Percentiles rank a stretch among this genome's conserved stretches.
These are phyloP conservation scores for Filosporella fistucella DNA, from an alignment of 495 filamentous ascomycete species.

Conservation along the genomic window DNA sequence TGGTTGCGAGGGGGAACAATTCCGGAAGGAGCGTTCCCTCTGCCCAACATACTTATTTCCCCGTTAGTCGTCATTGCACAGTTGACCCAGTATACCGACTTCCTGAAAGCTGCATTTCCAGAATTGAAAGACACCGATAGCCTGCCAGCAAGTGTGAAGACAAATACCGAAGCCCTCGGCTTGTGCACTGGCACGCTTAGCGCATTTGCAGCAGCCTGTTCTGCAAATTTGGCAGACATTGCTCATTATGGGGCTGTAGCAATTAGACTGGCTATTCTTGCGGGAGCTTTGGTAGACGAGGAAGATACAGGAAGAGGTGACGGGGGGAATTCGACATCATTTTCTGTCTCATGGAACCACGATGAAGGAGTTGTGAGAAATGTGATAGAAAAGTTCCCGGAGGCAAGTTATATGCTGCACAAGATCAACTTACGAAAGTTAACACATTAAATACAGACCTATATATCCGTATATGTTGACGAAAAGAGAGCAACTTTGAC, in stretches of 20 bases:
- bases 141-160: neutral
- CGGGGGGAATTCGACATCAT: conserved; percentile 17
- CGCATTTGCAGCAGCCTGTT: neutral
- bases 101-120: neutral
- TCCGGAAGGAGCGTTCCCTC: neutral
- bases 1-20: conserved; percentile 22
- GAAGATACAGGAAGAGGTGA: conserved; percentile 29
- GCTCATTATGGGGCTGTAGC: conserved; percentile 3
- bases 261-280: neutral
- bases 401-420: too few species aligned
- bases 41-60: conserved; percentile 1
- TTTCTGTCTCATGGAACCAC: conserved; percentile 27
- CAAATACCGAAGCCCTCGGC: neutral
- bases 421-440: too few species aligned
- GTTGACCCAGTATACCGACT: neutral
- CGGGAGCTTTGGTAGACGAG: conserved; percentile 36
- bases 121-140: neutral
- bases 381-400: too few species aligned
- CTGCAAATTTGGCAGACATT: neutral
- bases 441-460: conserved; percentile 34
- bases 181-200: conserved; percentile 3
- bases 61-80: conserved; percentile 2
- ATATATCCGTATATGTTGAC: conserved; percentile 40
- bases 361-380: too few species aligned
- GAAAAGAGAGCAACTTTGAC: conserved; percentile 34